Evolutionary conservation across 345 rosid genomes (phyloP), one percentile per base, ranked within the genome.

Genomic region (Passiflora organensis): DNA sequence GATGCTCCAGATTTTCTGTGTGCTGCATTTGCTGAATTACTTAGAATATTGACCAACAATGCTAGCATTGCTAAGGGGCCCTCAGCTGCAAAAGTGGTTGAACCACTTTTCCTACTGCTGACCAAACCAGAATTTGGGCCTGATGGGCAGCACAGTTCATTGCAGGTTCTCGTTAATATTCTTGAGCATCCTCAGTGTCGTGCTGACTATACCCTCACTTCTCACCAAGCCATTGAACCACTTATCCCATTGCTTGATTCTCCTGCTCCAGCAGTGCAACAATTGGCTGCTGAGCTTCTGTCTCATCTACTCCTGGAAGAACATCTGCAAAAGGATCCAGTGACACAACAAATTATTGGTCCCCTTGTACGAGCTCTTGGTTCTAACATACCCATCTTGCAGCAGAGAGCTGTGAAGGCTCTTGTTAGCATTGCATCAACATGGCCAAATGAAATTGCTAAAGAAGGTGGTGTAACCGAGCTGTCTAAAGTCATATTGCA

Each of bases 331-430:
- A 89, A 85, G 81, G 95, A 87, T 72, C 74, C 96, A 20, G 70
- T 81, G 54, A 83, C 85, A 14, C 90, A 82, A 70, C 89, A 77
- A 60, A 86, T 81, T 19, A 89, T 94, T 47, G 88, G 87, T 72
- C 97, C 99, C 5, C 81, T 94, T 25, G 65, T 87, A 55, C 79
- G 88, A 71, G 83, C 84, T 67, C 93, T 89, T 54, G 90, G 93
- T 59, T 89, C 97, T 13, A 93, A 90, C 64, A 78, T 82, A 65
- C 95, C 85, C 59, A 78, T 85, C 51, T 68, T 89, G 75, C 99
- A 94, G 81, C 97, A 94, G 80, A 94, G 89, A 80, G 96, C 96
- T 55, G 87, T 90, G 43, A 94, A 90, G 81, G 99, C 97, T 58
- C 95, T 94, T 58, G 90, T 85, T 58, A 81, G 97, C 73, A 78